Base-by-base conservation (phyloP, 768 basidiomycete species). In the Leccinum boreale region DNA sequence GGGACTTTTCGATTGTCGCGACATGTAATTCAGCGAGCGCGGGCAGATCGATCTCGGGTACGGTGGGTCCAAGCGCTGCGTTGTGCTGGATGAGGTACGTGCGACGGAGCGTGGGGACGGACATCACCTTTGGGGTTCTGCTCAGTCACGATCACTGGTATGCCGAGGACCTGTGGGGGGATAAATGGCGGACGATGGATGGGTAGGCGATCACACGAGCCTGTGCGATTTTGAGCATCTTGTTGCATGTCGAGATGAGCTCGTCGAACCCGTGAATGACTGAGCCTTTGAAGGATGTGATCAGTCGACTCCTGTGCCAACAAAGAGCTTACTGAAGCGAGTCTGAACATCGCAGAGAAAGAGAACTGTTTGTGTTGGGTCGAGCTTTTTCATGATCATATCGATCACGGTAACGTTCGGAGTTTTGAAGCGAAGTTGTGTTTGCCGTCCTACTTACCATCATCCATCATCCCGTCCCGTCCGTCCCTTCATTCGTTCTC, bases 341-440 rank as follows among this genome's bases (percentile, higher is more conserved):
- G 81, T 77, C 73, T 95, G 94, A 2, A 95, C 73, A 70, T 96
- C 94, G 70, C 94, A 97, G 26, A 92, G 75, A 57, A 95, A 81
- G 77, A 96, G 84, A 50, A 89, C 67, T 15, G 83, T 74, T 19
- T 64, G 63, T 3, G 61, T 63, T 42, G 70, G 86, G 73, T 62
- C 73, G 64, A 72, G 73, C 46, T 10, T 48, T 23, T 23, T 15
- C 14, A 17, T 24, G 55, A 42, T 28, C 21, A 55, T 67, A 73
- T 70, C 72, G 28, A 29, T 28, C n/a, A 11, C 7, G 9, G 11
- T 31, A 31, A 39, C 4, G 1, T 49, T 63, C 74, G 73, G 71
- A 68, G 68, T 71, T 70, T 50, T 8, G 21, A 50, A 29, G 46
- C 23, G 14, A 42, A 19, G 42, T n/a, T 19, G 5, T n/a, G 10